Evolutionary conservation across 2,329 filamentous ascomycete genomes (phyloP).

Genomic region (Drechslerella coelobrocha): DNA sequence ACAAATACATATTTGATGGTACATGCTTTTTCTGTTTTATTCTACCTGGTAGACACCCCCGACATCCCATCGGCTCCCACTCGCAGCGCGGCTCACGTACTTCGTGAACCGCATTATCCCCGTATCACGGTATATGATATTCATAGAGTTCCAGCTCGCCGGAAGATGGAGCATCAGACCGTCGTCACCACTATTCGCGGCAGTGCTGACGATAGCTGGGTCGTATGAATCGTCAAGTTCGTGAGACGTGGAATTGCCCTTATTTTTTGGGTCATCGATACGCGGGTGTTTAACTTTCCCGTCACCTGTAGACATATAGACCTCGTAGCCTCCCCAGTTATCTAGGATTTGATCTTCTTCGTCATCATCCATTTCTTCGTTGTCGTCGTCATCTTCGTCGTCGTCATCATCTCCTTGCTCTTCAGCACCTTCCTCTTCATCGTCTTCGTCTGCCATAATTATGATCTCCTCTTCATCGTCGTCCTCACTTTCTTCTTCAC

Average conservation of each 20-base stretch:
- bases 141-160: conserved; percentile 86
- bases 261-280: conserved; percentile 59
- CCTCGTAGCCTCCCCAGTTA: conserved; percentile 63
- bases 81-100: conserved; percentile 82
- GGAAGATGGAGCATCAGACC: conserved; percentile 73
- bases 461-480: conserved; percentile 52
- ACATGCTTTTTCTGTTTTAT: neutral
- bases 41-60: conserved; percentile 55
- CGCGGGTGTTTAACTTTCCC: conserved; percentile 56
- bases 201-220: conserved; percentile 85
- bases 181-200: conserved; percentile 72
- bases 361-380: conserved; percentile 47
- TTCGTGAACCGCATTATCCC: conserved; percentile 93
- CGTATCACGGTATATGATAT: conserved; percentile 84
- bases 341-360: conserved; percentile 54
- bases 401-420: conserved; percentile 51
- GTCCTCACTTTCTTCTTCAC: conserved; percentile 55
- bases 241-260: conserved; percentile 65
- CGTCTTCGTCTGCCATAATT: conserved; percentile 32
- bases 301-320: conserved; percentile 55
- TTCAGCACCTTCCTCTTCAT: conserved; percentile 50
- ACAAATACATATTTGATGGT: conserved; percentile 9
- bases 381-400: conserved; percentile 31
- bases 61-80: conserved; percentile 92
- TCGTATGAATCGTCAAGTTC: conserved; percentile 65